Evolutionary conservation across 345 rosid genomes (phyloP), one percentile per base, ranked within the genome.

Genomic region (Salix dunnii): DNA sequence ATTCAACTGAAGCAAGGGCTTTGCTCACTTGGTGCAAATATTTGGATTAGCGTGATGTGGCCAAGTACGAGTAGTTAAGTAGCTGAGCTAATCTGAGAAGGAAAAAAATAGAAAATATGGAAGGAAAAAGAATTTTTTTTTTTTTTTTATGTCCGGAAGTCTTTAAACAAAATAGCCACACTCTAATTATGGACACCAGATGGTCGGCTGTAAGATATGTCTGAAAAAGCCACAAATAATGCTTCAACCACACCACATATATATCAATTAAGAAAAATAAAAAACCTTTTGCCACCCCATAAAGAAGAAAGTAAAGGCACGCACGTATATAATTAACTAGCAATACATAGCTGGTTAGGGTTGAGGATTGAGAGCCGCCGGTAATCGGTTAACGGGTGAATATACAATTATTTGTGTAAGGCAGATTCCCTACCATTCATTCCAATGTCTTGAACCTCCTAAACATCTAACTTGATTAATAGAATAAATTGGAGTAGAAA

Each of bases 381-480:
- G 58, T 51, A 18, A 51, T 18, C 58, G 58, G 58, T 51, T 18
- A 51, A n/a, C 14, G 72, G 72, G 72, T 68, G 2, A 21, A 23
- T 25, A 8, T 21, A 7, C n/a, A 35, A 72, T 25, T 51, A 72
- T 25, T 51, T 18, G 23, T 51, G 58, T 51, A 20, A 51, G 58
- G 58, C 23, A 20, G 20, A 51, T 51, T 51, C n/a, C 58, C 58
- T 7, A 51, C 23, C 58, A 51, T 7, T 6, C 21, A 51, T 18
- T 20, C 58, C 58, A 14, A 30, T 70, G 74, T 61, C 74, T 31
- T 61, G 10, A 60, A 69, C 48, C 74, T 68, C 13, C 53, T 17
- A 17, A 6, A 46, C 74, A 76, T 14, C 33, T 31, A 43, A 7
- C 33, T 31, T 35, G 12, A 38, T 75, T n/a, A 12, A 16, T 9